phyloP scores from a whole-genome alignment of 1,284 basidiomycete species.

The Pseudozyma pruni region DNA sequence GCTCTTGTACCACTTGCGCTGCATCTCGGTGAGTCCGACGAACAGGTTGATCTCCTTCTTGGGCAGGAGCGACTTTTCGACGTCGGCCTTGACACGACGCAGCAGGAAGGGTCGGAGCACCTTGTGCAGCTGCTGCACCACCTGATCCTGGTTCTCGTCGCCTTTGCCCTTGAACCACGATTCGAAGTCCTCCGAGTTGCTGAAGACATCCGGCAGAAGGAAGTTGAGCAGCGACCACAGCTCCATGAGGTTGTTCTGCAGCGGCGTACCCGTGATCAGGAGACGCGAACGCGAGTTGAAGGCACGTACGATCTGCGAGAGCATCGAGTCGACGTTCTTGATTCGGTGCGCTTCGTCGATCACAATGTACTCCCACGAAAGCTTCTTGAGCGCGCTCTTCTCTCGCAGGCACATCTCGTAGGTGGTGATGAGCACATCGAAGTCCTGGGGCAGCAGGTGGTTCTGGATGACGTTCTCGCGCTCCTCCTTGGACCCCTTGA shows the following conservation, averaged over 20 bases:
- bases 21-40: constrained; percentile 97
- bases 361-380: constrained; percentile 96
- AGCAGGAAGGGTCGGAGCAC: constrained; percentile 94
- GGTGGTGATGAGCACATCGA: constrained; percentile 94
- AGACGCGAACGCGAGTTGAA: constrained; percentile 89
- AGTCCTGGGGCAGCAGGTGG: constrained; percentile 84
- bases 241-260: constrained; percentile 98
- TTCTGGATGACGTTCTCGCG: constrained; percentile 82
- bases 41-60: constrained; percentile 99
- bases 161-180: constrained; percentile 77
- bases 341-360: constrained; percentile 99
- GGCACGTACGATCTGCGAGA: constrained; percentile 92
- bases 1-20: constrained; percentile 82
- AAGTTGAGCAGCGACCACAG: constrained; percentile 95
- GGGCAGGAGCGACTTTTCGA: constrained; percentile 93
- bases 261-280: constrained; percentile 94
- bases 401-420: constrained; percentile 98
- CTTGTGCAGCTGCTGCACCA: constrained; percentile 97
- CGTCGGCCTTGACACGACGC: constrained; percentile 93
- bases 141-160: constrained; percentile 75
- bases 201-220: constrained; percentile 70
- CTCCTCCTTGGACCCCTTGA: constrained; percentile 91
- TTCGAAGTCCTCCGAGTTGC: constrained; percentile 73
- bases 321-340: constrained; percentile 97
- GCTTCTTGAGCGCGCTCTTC: constrained; percentile 88